Base-by-base conservation (phyloP, 192 early-diverging fungal species). In the Gaertneriomyces semiglobifer region DNA sequence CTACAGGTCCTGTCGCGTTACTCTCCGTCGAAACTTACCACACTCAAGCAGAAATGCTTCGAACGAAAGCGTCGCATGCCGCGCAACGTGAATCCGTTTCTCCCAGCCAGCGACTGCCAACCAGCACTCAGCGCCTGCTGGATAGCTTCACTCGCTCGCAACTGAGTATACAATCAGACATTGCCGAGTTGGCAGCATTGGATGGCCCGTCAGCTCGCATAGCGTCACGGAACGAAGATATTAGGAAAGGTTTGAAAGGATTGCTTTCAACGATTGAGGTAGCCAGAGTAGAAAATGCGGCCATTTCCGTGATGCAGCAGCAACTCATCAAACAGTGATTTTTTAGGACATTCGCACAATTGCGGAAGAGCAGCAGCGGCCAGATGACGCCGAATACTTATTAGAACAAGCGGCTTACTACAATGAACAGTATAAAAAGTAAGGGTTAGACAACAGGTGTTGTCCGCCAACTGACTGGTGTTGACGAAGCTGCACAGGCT, bases 341-440 rank as follows among this genome's bases (percentile, higher is more conserved):
- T 55, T 11, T 11, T 4, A 16, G 82, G 62, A 77, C 41, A 43
- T 85, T 44, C 66, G 66, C 39, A 41, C 73, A 39, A 40, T 74
- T 3, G 81, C 86, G 4, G 83, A 88, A 46, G 79, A 85, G 65
- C 71, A 85, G 62, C 84, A 85, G 51, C 70, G 70, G 25, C 70
- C 80, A 33, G 18, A 74, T 2, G 76, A 77, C 61, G 68, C 76
- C 38, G 47, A 64, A 3, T 39, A 56, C 8, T 76, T 82, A 33
- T 33, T 85, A 16, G 58, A 68, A 4, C 66, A 72, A 69, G 59
- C 82, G 47, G 73, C 63, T 33, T 77, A 78, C 53, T 80, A 83
- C 18, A 79, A 86, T 48, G 65, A 73, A 7, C 82, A 83, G 55
- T 70, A 79, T 44, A 79, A 74, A 47, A 69, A 79, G 84, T 84